Base-by-base conservation (phyloP, 83 land plant genomes). In the Picea engelmannii region DNA sequence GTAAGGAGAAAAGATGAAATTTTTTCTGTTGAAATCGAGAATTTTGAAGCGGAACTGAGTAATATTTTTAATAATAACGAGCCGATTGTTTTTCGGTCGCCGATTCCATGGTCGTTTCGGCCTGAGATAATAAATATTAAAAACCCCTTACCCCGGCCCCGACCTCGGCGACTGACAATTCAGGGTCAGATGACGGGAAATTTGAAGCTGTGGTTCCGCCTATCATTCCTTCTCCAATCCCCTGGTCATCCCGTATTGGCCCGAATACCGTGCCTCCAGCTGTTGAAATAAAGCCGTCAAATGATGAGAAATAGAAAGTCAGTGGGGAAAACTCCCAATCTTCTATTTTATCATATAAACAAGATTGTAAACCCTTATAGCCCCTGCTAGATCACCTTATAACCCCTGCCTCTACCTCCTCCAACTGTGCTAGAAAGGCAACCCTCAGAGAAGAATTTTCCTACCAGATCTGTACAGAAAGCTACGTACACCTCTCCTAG, bases 101-200 rank as follows among this genome's bases (percentile, higher is more conserved):
- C 92, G 12, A 86, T 90, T 79, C 92, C 92, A 68, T 90, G 92
- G 92, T 40, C 90, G n/a, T 88, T 89, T 23, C 80, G 94, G 64
- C 86, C 87, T 1, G 89, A 85, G 40, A 81, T 87, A 80, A 78
- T 87, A 85, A 85, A 84, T 58, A 38, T 6, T 18, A 25, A 59
- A 61, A 16, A 11, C 66, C 21, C 38, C 79, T 61, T 9, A 15
- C 38, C 42, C 65, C 78, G 49, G 17, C 15, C 20, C 70, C 42
- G 61, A 3, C 18, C 24, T 15, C 78, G 23, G 63, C 3, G 18
- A 49, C 18, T 0, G 21, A 11, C n/a, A 40, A 69, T 69, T 69
- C 42, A 47, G 52, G 23, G 52, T 42, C 76, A 40, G 7, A 35
- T 35, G 49, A 38, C 44, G 47, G 74, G 44, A 69, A 69, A 69